Percentiles rank a stretch among this genome's conserved stretches.
phyloP scores from a whole-genome alignment of 306 rosid species.

The Abrus pulchellus region DNA sequence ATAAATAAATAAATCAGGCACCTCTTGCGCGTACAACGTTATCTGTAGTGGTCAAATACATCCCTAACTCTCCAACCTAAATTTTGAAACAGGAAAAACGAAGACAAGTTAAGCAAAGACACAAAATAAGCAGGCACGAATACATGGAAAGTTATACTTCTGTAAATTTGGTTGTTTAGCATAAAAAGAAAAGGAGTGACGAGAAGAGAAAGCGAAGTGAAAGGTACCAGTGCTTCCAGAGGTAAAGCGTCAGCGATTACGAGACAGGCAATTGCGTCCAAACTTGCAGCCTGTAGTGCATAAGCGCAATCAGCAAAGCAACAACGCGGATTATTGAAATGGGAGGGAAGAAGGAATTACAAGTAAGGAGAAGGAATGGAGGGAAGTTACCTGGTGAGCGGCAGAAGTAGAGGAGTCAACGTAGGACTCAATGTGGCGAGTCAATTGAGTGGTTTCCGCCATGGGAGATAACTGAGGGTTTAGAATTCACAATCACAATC shows the following conservation, averaged over 20 bases:
- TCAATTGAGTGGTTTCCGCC: constrained; percentile 67
- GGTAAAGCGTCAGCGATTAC: constrained; percentile 68
- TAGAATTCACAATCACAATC: background rate
- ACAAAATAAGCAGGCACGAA: constrained; percentile 30
- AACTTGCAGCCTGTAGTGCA: constrained; percentile 69
- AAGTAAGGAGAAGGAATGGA: background rate
- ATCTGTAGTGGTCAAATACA: constrained; percentile 89
- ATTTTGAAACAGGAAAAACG: constrained; percentile 28
- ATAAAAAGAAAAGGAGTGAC: background rate
- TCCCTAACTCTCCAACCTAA: constrained; percentile 80
- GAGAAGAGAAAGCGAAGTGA: background rate
- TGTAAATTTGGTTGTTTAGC: background rate
- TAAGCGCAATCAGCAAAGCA: constrained; percentile 39
- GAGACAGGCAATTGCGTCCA: constrained; percentile 68
- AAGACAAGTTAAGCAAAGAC: background rate
- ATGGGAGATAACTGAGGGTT: constrained; percentile 57
- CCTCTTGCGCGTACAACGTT: constrained; percentile 82
- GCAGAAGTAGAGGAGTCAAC: constrained; percentile 75
- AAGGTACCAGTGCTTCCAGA: constrained; percentile 71
- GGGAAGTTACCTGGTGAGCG: constrained; percentile 66
- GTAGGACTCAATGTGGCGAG: constrained; percentile 74
- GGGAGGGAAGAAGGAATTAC: background rate
- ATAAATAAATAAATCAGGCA: constrained; percentile 29
- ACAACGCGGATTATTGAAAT: background rate
- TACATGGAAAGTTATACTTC: background rate